These are phyloP conservation scores for Marchantia polymorpha DNA, from an alignment of 225 moss, liverwort and hornwort species.

Conservation along the genomic window DNA sequence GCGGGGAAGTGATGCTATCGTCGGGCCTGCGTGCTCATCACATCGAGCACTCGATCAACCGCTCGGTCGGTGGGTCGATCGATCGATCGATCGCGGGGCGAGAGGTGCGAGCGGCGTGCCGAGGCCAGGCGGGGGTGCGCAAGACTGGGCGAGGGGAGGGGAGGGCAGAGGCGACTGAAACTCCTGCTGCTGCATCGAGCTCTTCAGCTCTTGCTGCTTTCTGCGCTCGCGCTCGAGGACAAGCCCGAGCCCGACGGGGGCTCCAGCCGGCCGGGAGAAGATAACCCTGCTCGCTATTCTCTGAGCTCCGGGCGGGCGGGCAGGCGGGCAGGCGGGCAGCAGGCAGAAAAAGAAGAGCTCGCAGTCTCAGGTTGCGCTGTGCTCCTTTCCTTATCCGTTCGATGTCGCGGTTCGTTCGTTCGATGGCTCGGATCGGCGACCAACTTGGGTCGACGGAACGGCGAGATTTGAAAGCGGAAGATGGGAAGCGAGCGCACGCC, in stretches of 20 bases:
- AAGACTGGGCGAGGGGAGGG: not conserved
- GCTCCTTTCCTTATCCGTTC: constrained; percentile 1
- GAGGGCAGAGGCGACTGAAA: not conserved
- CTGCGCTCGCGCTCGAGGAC: not conserved
- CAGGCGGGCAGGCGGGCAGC: not conserved
- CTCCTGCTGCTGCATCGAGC: not conserved
- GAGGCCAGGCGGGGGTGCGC: not conserved
- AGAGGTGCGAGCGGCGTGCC: not conserved
- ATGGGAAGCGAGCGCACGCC: constrained; percentile 6
- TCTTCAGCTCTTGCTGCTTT: not conserved
- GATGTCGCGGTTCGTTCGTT: not conserved
- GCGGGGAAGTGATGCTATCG: not conserved
- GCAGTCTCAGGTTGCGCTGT: not conserved
- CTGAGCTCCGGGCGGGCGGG: not conserved
- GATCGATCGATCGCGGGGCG: not conserved
- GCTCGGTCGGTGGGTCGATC: not conserved
- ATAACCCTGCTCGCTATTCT: constrained; percentile 9
- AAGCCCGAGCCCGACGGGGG: constrained; percentile 5
- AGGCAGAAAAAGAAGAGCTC: not conserved
- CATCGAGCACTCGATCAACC: not conserved
- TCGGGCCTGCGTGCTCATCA: not conserved
- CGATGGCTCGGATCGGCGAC: too few species aligned
- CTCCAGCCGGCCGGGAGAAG: constrained; percentile 23
- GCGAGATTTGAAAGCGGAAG: constrained; percentile 9
- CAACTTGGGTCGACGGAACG: not conserved